Percentiles rank a stretch among this genome's conserved stretches.
phyloP scores from a whole-genome alignment of 1,139 yeast species.

The Pneumocystis carinii region DNA sequence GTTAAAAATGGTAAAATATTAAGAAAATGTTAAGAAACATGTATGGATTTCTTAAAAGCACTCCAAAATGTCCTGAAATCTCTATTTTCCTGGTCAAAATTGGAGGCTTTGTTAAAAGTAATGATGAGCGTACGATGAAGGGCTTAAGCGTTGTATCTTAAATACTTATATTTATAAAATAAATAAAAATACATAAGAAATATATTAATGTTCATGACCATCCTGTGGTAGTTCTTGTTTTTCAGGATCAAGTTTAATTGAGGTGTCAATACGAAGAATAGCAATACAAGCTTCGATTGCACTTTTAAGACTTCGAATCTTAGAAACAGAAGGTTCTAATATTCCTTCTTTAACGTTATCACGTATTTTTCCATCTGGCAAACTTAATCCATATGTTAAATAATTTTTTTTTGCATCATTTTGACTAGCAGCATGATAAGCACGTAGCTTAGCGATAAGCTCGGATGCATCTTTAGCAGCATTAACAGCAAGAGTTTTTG shows the following conservation, averaged over 20 bases:
- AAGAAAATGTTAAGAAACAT: no score
- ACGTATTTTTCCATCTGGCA: conserved; percentile 79
- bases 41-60: no score
- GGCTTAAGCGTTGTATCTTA: neutral
- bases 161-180: neutral
- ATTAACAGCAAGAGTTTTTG: conserved; percentile 91
- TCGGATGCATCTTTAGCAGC: conserved; percentile 97
- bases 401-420: conserved; percentile 69
- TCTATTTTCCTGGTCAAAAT: no score
- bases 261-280: conserved; percentile 90
- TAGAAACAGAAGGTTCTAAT: conserved; percentile 86
- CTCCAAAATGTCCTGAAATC: no score
- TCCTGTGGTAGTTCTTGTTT: conserved; percentile 74
- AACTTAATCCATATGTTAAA: conserved; percentile 85
- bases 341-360: conserved; percentile 78
- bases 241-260: conserved; percentile 95
- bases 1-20: no score
- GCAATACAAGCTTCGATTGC: conserved; percentile 98
- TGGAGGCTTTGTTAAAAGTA: no score
- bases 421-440: conserved; percentile 94
- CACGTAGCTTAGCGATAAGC: conserved; percentile 82
- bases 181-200: neutral
- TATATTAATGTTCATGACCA: conserved; percentile 24
- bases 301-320: conserved; percentile 79
- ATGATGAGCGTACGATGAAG: no score